Percentiles rank a stretch among this genome's conserved stretches.
Evolutionary conservation across 768 basidiomycete genomes (phyloP).

Genomic region (Lactarius psammicola): DNA sequence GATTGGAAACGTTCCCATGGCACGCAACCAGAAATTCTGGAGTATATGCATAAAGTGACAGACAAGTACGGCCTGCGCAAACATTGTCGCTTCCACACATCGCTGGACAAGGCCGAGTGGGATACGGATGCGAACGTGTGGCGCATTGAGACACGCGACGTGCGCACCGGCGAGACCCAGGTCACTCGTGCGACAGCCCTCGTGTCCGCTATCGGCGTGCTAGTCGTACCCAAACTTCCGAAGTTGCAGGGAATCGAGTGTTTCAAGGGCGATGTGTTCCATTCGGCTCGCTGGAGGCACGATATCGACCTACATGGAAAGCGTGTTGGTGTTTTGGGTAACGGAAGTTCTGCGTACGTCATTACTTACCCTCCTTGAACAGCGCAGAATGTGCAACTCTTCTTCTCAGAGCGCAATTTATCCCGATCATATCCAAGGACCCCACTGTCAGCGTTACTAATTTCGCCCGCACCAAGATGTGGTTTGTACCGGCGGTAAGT

Average conservation of each 20-base stretch:
- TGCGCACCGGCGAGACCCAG: conserved; percentile 19
- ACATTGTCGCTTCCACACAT: conserved; percentile 31
- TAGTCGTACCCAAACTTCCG: conserved; percentile 32
- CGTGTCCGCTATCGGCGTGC: conserved; percentile 34
- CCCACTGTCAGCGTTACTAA: conserved; percentile 50
- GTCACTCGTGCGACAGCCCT: conserved; percentile 31
- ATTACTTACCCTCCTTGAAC: background rate
- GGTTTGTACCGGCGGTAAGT: conserved; percentile 50
- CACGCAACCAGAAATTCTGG: conserved; percentile 33
- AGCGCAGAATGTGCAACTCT: background rate
- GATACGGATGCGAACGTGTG: conserved; percentile 30
- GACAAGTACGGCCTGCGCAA: conserved; percentile 29
- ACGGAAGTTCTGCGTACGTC: conserved; percentile 54
- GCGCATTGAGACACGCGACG: conserved; percentile 30
- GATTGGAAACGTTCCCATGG: conserved; percentile 32
- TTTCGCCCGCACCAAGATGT: conserved; percentile 55
- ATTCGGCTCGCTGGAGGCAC: conserved; percentile 56
- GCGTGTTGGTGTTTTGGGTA: conserved; percentile 58
- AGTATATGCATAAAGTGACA: conserved; percentile 31
- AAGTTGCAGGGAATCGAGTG: conserved; percentile 32
- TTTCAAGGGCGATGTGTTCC: conserved; percentile 54
- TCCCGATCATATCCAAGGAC: conserved; percentile 51
- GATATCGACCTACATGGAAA: conserved; percentile 51
- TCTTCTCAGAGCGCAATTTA: conserved; percentile 41
- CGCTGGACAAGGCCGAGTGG: conserved; percentile 35